Percentiles rank a stretch among this genome's conserved stretches.
Conservation (phyloP, 352 stramenopile genomes). For the Phytopythium sindhum region DNA sequence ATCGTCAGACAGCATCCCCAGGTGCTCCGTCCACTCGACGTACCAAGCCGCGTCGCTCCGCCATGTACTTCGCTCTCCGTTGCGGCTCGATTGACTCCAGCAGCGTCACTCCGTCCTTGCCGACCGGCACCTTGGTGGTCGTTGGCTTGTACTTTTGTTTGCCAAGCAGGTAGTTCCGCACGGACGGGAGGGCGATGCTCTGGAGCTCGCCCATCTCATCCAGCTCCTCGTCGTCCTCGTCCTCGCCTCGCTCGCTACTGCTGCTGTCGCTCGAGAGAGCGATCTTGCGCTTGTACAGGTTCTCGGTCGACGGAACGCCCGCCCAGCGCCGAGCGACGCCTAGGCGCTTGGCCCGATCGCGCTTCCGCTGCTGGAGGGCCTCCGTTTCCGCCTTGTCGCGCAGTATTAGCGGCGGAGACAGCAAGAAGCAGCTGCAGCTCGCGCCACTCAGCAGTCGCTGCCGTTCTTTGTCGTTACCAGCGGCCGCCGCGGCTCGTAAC, state of each 20-base stretch:
- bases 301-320: slow-evolving; percentile 40
- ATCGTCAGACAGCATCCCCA: background rate
- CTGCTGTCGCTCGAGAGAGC: background rate
- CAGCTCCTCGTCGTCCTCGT: slow-evolving; percentile 18
- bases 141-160: background rate
- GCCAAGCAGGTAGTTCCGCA: background rate
- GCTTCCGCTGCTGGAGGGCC: background rate
- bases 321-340: slow-evolving; percentile 28
- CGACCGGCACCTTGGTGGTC: slow-evolving; percentile 16
- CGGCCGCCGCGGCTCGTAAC: slow-evolving; percentile 16
- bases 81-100: slow-evolving; percentile 48
- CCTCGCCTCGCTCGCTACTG: slow-evolving; percentile 11
- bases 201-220: slow-evolving; percentile 20
- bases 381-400: background rate
- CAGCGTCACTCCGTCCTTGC: slow-evolving; percentile 27
- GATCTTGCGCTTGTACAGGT: slow-evolving; percentile 40
- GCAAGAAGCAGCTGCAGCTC: slow-evolving; percentile 40
- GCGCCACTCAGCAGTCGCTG: background rate
- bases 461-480: background rate
- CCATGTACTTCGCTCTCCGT: background rate
- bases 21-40: background rate
- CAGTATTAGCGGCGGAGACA: slow-evolving; percentile 5
- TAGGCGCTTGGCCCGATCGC: slow-evolving; percentile 14
- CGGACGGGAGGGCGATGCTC: background rate
- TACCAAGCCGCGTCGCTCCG: background rate